phyloP scores from a whole-genome alignment of 169 alveolate genomes.

The Plasmodium vinckei region DNA sequence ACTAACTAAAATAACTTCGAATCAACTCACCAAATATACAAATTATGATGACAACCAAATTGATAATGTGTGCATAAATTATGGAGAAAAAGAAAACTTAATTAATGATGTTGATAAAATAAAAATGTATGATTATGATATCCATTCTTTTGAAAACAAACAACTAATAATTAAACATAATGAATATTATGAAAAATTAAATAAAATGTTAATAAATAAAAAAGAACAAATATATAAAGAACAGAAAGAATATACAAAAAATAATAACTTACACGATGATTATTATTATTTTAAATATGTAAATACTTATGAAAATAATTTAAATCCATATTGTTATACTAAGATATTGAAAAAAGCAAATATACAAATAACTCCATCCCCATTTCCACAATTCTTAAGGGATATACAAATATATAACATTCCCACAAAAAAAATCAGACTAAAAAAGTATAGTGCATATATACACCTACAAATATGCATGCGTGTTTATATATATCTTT shows the following conservation, averaged over 20 bases:
- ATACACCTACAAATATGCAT: background rate
- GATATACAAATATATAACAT: conserved; percentile 64
- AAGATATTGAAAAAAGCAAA: conserved; percentile 46
- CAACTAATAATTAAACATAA: conserved; percentile 10
- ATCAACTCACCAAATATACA: no score
- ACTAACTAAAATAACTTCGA: no score
- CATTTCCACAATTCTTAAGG: conserved; percentile 74
- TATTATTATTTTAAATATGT: conserved; percentile 64
- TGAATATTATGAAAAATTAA: conserved; percentile 39
- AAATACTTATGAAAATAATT: conserved; percentile 29
- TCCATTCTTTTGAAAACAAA: background rate
- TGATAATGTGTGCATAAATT: background rate
- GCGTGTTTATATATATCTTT: background rate
- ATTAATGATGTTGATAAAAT: background rate
- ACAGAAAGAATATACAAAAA: conserved; percentile 22
- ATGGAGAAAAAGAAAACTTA: background rate
- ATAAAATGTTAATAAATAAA: conserved; percentile 22
- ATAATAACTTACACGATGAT: conserved; percentile 70
- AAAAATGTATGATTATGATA: background rate
- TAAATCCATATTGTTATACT: conserved; percentile 34
- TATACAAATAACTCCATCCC: conserved; percentile 63
- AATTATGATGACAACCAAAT: background rate
- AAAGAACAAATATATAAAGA: background rate
- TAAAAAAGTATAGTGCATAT: conserved; percentile 25
- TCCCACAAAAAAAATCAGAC: conserved; percentile 47